Conservation (phyloP, 208 protist genomes). For the Trypanosoma congolense region DNA sequence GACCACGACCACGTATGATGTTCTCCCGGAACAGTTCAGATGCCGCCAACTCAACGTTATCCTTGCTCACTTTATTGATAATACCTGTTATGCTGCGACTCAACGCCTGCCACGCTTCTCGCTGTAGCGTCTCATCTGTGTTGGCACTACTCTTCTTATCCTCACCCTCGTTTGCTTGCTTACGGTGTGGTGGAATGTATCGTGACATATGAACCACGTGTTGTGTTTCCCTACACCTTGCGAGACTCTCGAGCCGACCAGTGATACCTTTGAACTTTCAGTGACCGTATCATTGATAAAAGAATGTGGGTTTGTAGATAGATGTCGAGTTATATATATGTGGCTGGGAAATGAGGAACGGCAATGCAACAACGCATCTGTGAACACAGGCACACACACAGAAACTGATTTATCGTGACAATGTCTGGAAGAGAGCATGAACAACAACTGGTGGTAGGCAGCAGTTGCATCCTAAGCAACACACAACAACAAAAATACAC, state of each 20-base stretch:
- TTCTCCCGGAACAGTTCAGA: slow-evolving; percentile 97
- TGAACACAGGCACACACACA: slow-evolving; percentile 2
- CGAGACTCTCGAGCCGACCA: too few relatives aligned
- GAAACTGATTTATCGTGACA: not conserved
- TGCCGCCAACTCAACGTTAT: slow-evolving; percentile 92
- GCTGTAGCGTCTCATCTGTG: slow-evolving; percentile 53
- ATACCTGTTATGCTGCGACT: slow-evolving; percentile 96
- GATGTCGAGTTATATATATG: too few relatives aligned
- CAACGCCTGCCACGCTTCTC: slow-evolving; percentile 95
- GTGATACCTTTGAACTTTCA: too few relatives aligned
- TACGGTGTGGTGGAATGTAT: slow-evolving; percentile 73
- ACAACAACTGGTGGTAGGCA: too few relatives aligned
- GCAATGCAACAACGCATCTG: too few relatives aligned
- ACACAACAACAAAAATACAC: too few relatives aligned
- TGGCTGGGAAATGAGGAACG: not conserved
- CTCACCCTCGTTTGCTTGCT: slow-evolving; percentile 24
- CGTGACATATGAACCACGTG: slow-evolving; percentile 51
- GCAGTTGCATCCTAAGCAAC: too few relatives aligned
- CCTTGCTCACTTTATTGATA: slow-evolving; percentile 94
- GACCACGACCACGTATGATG: slow-evolving; percentile 95
- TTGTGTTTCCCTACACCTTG: too few relatives aligned
- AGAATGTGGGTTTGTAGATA: too few relatives aligned
- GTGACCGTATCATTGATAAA: too few relatives aligned
- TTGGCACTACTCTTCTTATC: slow-evolving; percentile 6
- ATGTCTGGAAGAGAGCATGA: too few relatives aligned